phyloP scores from a whole-genome alignment of 768 basidiomycete species.

The Hypholoma fasciculare region DNA sequence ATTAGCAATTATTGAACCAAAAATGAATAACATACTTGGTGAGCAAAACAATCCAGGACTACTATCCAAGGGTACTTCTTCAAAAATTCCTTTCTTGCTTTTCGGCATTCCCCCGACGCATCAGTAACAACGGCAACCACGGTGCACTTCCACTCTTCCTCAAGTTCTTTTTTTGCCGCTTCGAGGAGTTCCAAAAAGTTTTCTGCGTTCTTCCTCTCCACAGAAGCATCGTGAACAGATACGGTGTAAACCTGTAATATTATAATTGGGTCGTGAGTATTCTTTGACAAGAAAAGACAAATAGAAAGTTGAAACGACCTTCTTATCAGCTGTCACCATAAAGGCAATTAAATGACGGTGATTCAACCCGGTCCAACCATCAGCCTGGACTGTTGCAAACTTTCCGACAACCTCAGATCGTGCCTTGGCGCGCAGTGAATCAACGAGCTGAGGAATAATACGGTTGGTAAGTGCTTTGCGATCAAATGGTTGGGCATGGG shows the following conservation, averaged over 20 bases:
- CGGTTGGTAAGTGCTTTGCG: constrained; percentile 23
- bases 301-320: constrained; percentile 18
- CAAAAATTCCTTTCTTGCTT: constrained; percentile 12
- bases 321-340: constrained; percentile 26
- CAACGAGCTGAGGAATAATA: constrained; percentile 21
- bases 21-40: constrained; percentile 10
- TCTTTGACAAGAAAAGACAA: too few species aligned
- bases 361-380: constrained; percentile 39
- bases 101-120: constrained; percentile 24
- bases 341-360: constrained; percentile 32
- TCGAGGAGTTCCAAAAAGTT: constrained; percentile 6
- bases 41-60: constrained; percentile 21
- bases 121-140: constrained; percentile 29
- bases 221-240: constrained; percentile 27
- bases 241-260: constrained; percentile 25
- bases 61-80: constrained; percentile 13
- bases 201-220: constrained; percentile 28
- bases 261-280: too few species aligned
- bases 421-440: constrained; percentile 6
- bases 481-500: constrained; percentile 19
- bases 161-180: constrained; percentile 9
- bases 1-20: too few species aligned
- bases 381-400: constrained; percentile 27
- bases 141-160: constrained; percentile 19
- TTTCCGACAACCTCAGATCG: constrained; percentile 11